phyloP scores from a whole-genome alignment of 257 asterid genomes.

The Rauvolfia tetraphylla region DNA sequence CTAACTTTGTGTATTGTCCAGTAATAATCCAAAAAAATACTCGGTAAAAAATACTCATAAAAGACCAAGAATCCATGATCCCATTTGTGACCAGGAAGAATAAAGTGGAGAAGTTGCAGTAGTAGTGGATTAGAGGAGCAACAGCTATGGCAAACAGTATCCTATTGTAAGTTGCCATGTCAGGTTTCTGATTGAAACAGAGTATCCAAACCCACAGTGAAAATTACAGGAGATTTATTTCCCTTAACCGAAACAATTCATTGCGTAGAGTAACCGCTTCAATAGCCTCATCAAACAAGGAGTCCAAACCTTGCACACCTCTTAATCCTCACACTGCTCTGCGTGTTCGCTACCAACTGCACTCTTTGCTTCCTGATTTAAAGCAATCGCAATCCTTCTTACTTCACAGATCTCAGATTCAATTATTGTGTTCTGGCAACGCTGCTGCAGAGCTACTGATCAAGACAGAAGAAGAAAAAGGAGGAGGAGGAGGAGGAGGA shows the following conservation, averaged over 20 bases:
- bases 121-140: too few relatives aligned
- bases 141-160: too few relatives aligned
- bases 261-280: slow-evolving; percentile 58
- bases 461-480: too few relatives aligned
- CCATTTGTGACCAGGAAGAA: too few relatives aligned
- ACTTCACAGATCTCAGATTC: background rate
- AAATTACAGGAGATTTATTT: too few relatives aligned
- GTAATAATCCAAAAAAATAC: too few relatives aligned
- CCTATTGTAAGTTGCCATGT: background rate
- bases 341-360: background rate
- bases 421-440: background rate
- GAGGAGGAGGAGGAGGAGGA: background rate
- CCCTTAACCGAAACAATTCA: slow-evolving; percentile 35
- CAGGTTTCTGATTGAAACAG: background rate
- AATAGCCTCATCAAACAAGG: background rate
- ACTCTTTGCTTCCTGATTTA: background rate
- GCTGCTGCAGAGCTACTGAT: background rate
- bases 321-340: slow-evolving; percentile 11
- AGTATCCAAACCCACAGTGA: background rate
- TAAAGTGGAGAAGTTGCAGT: too few relatives aligned
- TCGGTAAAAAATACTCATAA: too few relatives aligned
- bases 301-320: slow-evolving; percentile 25
- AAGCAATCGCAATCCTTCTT: background rate
- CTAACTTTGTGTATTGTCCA: too few relatives aligned
- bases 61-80: too few relatives aligned